A percentile compares a stretch with the other conserved stretches of the same genome.
These are phyloP conservation scores for Lentinula guzmanii DNA, from an alignment of 768 basidiomycete species.

Conservation along the genomic window DNA sequence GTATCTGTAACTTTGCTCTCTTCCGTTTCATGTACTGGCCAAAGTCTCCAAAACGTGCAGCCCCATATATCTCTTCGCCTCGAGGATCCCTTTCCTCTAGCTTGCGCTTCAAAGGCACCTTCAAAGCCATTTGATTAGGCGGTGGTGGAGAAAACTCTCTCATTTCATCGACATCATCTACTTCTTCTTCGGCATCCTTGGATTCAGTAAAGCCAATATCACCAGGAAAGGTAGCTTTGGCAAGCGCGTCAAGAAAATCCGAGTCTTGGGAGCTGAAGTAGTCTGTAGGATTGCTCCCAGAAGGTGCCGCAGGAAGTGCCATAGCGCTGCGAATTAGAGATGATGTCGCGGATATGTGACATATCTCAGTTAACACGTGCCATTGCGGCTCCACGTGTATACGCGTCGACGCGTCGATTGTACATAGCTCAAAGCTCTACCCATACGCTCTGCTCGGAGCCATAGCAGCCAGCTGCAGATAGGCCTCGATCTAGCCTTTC, in stretches of 20 bases:
- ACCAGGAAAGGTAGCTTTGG: conserved; percentile 39
- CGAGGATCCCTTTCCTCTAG: conserved; percentile 12
- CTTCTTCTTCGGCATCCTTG: conserved; percentile 18
- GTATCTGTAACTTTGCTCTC: conserved; percentile 83
- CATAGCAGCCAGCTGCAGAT: too few relatives aligned
- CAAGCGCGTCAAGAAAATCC: conserved; percentile 44
- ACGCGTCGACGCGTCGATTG: too few relatives aligned
- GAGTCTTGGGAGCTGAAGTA: conserved; percentile 53
- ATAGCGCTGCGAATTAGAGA: not conserved
- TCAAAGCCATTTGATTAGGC: not conserved
- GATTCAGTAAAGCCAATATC: conserved; percentile 22
- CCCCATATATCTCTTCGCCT: conserved; percentile 58
- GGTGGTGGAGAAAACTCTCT: not conserved
- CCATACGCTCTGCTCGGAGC: too few relatives aligned
- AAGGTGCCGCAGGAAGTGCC: not conserved
- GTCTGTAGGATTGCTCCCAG: conserved; percentile 38
- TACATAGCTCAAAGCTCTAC: too few relatives aligned
- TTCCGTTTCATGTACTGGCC: conserved; percentile 91
- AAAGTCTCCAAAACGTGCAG: conserved; percentile 74
- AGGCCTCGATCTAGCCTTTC: too few relatives aligned
- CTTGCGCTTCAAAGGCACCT: conserved; percentile 8
- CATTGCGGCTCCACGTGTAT: too few relatives aligned
- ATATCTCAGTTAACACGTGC: too few relatives aligned
- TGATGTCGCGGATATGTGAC: not conserved
- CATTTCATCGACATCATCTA: conserved; percentile 12